Evolutionary conservation across 306 rosid species (phyloP), one percentile per base, ranked within the genome.

Genomic region (Glycine tomentella): DNA sequence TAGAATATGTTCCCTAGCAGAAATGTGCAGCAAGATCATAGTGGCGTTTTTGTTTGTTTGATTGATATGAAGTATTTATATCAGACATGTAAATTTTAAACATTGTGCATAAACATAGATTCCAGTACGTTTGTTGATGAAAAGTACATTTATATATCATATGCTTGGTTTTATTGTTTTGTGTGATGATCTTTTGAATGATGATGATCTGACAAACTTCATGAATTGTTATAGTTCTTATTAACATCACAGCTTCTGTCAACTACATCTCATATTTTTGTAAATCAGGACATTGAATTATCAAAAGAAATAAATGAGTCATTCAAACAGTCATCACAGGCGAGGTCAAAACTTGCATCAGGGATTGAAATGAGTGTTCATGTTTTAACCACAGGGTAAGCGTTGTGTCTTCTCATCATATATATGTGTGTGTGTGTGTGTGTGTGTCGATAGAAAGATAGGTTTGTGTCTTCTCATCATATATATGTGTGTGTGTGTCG

Each of bases 311-410:
- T 95, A 87, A 95, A 95, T 0, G 99, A 95, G 82, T 95, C 99
- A 72, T 95, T 95, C 93, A 95, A 89, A 90, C 99, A 95, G 82
- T 95, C 99, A 58, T 95, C 98, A 25, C 50, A 95, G 84, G 99
- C 99, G 9, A 90, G 99, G 90, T 93, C 96, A 31, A 95, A 93
- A 81, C 98, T 93, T 74, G 98, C 99, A 75, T 89, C 92, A 38
- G 99, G 98, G 80, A 95, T 95, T 85, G 99, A 95, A 90, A 81
- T 95, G 97, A 95, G 98, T 81, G 99, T 95, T 78, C 99, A 93
- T 88, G 99, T 95, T 62, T 88, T 95, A 79, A 95, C 99, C 10
- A 93, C 99, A 31, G 99, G 99, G 99, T 95, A 91, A 62, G 86
- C 85, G 55, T 45, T 45, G 53, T 65, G 10, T 31, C 69, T 63